These are phyloP conservation scores for Hypoxylon sp. DNA, from an alignment of 2,329 filamentous ascomycete species.

Conservation along the genomic window DNA sequence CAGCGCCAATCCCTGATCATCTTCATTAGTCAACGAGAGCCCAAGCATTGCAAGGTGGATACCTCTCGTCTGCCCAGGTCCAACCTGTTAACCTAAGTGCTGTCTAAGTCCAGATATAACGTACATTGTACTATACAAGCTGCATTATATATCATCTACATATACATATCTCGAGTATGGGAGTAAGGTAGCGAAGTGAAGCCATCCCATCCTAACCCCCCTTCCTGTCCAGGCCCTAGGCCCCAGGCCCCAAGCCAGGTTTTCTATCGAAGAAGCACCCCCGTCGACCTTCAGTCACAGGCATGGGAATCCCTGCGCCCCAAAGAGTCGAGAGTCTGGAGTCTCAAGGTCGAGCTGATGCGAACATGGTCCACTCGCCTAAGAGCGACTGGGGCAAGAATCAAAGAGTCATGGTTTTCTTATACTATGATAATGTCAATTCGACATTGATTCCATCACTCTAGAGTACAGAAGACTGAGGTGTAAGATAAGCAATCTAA, in stretches of 20 bases:
- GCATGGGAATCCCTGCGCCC: constrained; percentile 34
- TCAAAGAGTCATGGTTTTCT: constrained; percentile 31
- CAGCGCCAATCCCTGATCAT: constrained; percentile 38
- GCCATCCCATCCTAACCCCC: constrained; percentile 14
- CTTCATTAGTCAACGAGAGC: constrained; percentile 36
- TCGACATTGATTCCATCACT: neutral
- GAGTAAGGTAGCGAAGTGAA: constrained; percentile 22
- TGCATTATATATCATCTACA: constrained; percentile 4
- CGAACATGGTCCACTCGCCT: constrained; percentile 18
- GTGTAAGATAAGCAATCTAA: constrained; percentile 7
- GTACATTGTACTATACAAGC: constrained; percentile 22
- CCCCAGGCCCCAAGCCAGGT: constrained; percentile 13
- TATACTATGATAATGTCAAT: neutral
- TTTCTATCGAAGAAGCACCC: constrained; percentile 20
- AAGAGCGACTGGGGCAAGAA: constrained; percentile 17
- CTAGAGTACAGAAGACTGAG: neutral
- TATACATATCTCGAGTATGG: constrained; percentile 12
- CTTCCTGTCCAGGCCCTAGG: constrained; percentile 27
- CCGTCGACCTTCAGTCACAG: constrained; percentile 16
- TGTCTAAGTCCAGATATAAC: constrained; percentile 17
- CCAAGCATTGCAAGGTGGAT: constrained; percentile 40
- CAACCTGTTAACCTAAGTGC: constrained; percentile 5
- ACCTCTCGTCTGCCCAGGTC: constrained; percentile 5
- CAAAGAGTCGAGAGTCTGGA: constrained; percentile 22
- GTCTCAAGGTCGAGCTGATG: neutral